These are phyloP conservation scores for Aspergillus japonicus DNA, from an alignment of 2,329 filamentous ascomycete genomes.

Conservation along the genomic window DNA sequence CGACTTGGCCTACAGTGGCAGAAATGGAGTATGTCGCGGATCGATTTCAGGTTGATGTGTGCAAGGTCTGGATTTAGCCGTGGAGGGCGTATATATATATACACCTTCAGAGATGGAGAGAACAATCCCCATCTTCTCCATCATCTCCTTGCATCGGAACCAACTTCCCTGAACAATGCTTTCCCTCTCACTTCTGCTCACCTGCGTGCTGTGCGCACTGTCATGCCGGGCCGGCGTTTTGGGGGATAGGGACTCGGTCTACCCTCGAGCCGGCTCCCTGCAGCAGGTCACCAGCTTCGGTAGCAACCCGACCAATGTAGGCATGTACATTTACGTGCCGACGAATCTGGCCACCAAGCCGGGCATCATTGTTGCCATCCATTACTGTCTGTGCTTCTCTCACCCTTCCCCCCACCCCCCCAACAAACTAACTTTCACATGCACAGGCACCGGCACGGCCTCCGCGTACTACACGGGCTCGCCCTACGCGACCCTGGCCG, in stretches of 20 bases:
- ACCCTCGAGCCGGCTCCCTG: slow-evolving; percentile 14
- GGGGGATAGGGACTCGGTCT: background rate
- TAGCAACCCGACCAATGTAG: slow-evolving; percentile 49
- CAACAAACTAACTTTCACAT: too few relatives aligned
- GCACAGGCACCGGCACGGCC: slow-evolving; percentile 18
- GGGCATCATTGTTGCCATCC: slow-evolving; percentile 55
- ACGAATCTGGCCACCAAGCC: slow-evolving; percentile 47
- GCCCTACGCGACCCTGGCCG: slow-evolving; percentile 55
- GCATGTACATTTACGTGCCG: slow-evolving; percentile 55
- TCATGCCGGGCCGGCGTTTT: slow-evolving; percentile 9
- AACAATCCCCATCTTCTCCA: background rate
- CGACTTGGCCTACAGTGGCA: background rate
- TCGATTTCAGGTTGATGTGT: background rate
- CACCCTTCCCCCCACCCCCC: background rate
- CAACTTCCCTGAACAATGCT: background rate
- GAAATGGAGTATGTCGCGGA: background rate
- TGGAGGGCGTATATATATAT: background rate
- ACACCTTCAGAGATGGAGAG: background rate
- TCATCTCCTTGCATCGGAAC: background rate
- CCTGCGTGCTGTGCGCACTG: slow-evolving; percentile 8
- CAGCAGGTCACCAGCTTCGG: slow-evolving; percentile 45
- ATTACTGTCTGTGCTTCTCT: slow-evolving; percentile 50
- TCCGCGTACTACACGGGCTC: slow-evolving; percentile 50
- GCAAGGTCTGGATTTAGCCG: background rate
- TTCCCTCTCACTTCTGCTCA: slow-evolving; percentile 3